Base-by-base conservation (phyloP, 306 rosid genomes). In the Mimosa bimucronata region DNA sequence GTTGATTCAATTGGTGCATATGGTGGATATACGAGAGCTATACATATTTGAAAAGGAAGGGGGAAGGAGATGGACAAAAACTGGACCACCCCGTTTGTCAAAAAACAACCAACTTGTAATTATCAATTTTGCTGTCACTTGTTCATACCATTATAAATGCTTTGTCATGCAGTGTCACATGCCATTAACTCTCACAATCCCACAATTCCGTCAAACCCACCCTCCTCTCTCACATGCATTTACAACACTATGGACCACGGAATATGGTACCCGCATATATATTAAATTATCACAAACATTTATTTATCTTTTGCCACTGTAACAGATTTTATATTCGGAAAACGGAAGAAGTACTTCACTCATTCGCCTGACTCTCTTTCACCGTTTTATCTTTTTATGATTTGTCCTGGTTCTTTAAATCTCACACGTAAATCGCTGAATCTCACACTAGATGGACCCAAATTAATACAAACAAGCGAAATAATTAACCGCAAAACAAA, bases 61-160 rank as follows among this genome's bases (percentile, higher is more conserved):
- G 7, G 38, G 30, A 28, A 5, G 12, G 73, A 2, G 65, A 40
- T 12, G 60, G 84, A 66, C 73, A 76, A 8, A 48, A 80, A 80
- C 72, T 79, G 84, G 88, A 79, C 82, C 86, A 79, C 82, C 80
- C 21, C 28, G 7, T 28, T 28, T 71, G 72, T 38, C 28, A n/a
- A 21, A n/a, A 34, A 34, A 34, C 38, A 18, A 18, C 4, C 50
- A 79, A 82, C 42, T 62, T 55, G 74, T 44, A 85, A 79, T 85
- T 70, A 74, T 79, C 86, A 82, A 82, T 4, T 79, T 37, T 25
- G 57, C 74, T 82, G 88, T 82, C 86, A 65, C 86, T 75, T 79
- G 3, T 66, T 66, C 77, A 75, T 77, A 68, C 34, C n/a, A 12
- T 68, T 69, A 78, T 82, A 79, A 75, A 75, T 78, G 81, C 55